Conservation (phyloP, 2,329 filamentous ascomycete genomes). For the Endoconidiophora laricicola region DNA sequence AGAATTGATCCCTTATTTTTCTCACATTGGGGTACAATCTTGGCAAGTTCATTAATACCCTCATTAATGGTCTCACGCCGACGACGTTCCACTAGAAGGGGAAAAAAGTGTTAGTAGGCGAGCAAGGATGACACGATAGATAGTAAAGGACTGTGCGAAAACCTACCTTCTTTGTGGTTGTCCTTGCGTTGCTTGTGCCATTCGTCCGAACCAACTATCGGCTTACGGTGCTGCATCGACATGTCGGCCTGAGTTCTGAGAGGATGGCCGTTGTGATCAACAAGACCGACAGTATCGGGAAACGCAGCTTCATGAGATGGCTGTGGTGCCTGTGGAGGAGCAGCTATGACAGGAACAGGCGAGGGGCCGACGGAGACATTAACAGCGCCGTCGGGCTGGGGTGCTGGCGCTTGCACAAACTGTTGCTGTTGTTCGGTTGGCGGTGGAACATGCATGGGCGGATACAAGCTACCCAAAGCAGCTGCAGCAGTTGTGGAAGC, state of each 20-base stretch:
- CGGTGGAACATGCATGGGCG: constrained; percentile 39
- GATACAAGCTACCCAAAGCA: constrained; percentile 40
- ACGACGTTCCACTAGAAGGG: constrained; percentile 65
- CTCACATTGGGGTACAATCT: constrained; percentile 93
- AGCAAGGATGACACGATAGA: neutral
- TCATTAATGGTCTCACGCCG: constrained; percentile 97
- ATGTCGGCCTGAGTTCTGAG: constrained; percentile 4
- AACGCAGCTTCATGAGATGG: constrained; percentile 1
- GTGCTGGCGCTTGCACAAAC: constrained; percentile 32
- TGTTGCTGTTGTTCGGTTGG: constrained; percentile 44
- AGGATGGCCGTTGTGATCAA: constrained; percentile 1
- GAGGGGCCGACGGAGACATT: neutral
- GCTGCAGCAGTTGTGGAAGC: constrained; percentile 44
- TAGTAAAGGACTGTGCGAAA: neutral
- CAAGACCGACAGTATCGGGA: constrained; percentile 1
- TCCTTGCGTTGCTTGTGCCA: constrained; percentile 97
- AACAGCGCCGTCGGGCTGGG: constrained; percentile 1
- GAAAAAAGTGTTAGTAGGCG: constrained; percentile 16
- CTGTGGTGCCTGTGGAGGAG: constrained; percentile 5
- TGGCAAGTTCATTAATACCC: constrained; percentile 93
- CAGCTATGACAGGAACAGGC: neutral
- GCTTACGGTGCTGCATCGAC: constrained; percentile 37
- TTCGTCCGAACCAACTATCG: constrained; percentile 85
- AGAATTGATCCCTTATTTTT: constrained; percentile 98
- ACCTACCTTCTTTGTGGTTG: constrained; percentile 92